Conservation (phyloP, 805 yeast species). For the Teunomyces atbi region DNA sequence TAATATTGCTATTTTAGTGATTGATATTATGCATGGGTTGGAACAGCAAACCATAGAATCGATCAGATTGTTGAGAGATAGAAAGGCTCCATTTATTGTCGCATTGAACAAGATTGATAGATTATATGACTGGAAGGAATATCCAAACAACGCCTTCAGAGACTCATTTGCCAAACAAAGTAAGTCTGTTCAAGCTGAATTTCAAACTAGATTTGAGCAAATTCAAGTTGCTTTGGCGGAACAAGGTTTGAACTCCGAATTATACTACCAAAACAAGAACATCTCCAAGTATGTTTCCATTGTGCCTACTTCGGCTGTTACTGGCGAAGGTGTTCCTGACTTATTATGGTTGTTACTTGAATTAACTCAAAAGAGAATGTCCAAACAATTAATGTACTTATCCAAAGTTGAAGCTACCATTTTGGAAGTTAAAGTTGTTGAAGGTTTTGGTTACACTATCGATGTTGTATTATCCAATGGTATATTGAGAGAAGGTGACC, state of each 20-base stretch:
- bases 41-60: conserved; percentile 98
- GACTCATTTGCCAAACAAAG: conserved; percentile 84
- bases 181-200: conserved; percentile 86
- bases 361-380: conserved; percentile 97
- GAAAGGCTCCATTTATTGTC: conserved; percentile 97
- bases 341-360: conserved; percentile 91
- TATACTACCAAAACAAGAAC: conserved; percentile 93
- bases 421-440: conserved; percentile 95
- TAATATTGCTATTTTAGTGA: conserved; percentile 97
- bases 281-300: conserved; percentile 90
- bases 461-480: conserved; percentile 98
- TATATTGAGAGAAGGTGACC: conserved; percentile 89
- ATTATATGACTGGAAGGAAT: conserved; percentile 88
- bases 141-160: conserved; percentile 93
- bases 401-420: conserved; percentile 94
- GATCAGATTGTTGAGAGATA: conserved; percentile 84
- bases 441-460: conserved; percentile 98
- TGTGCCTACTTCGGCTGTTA: conserved; percentile 97
- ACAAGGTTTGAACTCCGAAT: conserved; percentile 97
- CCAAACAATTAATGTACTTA: conserved; percentile 94
- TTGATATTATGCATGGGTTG: conserved; percentile 98
- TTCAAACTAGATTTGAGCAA: conserved; percentile 79
- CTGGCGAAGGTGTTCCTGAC: conserved; percentile 99
- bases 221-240: conserved; percentile 92
- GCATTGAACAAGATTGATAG: conserved; percentile 98